phyloP scores from a whole-genome alignment of 2,329 filamentous ascomycete genomes.

The Alternaria viburni region DNA sequence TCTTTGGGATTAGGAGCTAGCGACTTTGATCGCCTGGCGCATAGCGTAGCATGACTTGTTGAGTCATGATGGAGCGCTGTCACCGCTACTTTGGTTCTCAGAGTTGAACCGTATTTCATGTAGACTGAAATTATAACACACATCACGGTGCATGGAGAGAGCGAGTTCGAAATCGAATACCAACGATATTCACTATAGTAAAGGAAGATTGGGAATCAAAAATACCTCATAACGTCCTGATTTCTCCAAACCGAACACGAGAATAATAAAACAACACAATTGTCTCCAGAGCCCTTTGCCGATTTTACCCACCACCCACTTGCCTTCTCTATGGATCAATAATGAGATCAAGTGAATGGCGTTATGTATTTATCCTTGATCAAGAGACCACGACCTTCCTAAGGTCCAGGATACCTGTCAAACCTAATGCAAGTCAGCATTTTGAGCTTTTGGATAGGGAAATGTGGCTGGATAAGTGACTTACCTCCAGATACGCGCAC shows the following conservation, averaged over 20 bases:
- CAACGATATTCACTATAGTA: not conserved
- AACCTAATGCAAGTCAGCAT: constrained; percentile 31
- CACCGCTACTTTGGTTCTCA: not conserved
- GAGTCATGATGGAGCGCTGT: not conserved
- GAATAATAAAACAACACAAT: not conserved
- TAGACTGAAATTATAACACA: not conserved
- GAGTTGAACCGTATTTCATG: not conserved
- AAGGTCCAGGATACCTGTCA: constrained; percentile 43
- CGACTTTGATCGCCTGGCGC: not conserved
- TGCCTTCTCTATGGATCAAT: not conserved
- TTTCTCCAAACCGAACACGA: not conserved
- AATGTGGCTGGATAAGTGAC: not conserved
- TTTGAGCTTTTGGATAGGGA: not conserved
- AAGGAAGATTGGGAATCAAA: not conserved
- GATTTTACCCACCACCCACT: not conserved
- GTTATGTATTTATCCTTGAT: not conserved
- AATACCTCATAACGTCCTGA: not conserved
- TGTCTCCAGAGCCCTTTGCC: not conserved
- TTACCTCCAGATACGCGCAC: constrained; percentile 93
- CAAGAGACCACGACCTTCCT: constrained; percentile 7
- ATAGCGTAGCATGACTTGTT: not conserved
- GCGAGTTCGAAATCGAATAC: not conserved
- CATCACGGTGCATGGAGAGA: not conserved
- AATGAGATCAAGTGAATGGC: not conserved
- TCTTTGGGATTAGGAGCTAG: not conserved